Percentiles rank a stretch among this genome's conserved stretches.
Evolutionary conservation across 768 basidiomycete species (phyloP).

Genomic region (Cystofilobasidium bisporidii): DNA sequence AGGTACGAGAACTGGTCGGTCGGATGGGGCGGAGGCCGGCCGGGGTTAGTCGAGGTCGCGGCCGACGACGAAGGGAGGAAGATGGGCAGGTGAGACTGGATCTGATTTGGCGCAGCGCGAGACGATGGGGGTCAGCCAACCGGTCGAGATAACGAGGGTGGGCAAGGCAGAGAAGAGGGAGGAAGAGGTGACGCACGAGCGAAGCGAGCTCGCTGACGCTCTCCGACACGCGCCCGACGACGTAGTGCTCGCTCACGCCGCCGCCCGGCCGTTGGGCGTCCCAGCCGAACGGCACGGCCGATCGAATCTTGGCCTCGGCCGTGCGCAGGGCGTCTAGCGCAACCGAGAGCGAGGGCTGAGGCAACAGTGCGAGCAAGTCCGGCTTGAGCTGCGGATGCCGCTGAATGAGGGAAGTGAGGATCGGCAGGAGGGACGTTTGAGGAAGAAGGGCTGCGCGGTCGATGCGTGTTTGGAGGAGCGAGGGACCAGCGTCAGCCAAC

Average conservation of each 20-base stretch:
- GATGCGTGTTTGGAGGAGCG: background rate
- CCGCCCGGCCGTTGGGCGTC: slow-evolving; percentile 2
- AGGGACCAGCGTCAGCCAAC: background rate
- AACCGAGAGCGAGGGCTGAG: slow-evolving; percentile 21
- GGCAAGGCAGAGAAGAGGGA: background rate
- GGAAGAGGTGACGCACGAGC: slow-evolving; percentile 8
- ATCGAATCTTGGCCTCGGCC: slow-evolving; percentile 11
- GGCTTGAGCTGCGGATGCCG: slow-evolving; percentile 18
- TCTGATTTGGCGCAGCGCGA: background rate
- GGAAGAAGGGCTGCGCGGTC: slow-evolving; percentile 22
- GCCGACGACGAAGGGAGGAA: slow-evolving; percentile 4
- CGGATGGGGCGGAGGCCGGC: slow-evolving; percentile 11
- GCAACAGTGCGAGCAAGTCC: slow-evolving; percentile 17
- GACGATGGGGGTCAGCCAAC: background rate
- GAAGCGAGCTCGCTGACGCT: slow-evolving; percentile 11
- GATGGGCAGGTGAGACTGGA: slow-evolving; percentile 25
- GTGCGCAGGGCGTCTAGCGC: slow-evolving; percentile 23
- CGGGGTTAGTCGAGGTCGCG: background rate
- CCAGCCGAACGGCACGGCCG: slow-evolving; percentile 25
- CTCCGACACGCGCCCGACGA: slow-evolving; percentile 13
- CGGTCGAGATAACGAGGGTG: background rate
- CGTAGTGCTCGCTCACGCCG: slow-evolving; percentile 16
- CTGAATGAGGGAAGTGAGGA: slow-evolving; percentile 21
- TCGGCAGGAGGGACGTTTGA: slow-evolving; percentile 22
- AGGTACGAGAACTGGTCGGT: slow-evolving; percentile 21